Evolutionary conservation across 352 stramenopile species (phyloP).

Genomic region (Aphanomyces invadans): DNA sequence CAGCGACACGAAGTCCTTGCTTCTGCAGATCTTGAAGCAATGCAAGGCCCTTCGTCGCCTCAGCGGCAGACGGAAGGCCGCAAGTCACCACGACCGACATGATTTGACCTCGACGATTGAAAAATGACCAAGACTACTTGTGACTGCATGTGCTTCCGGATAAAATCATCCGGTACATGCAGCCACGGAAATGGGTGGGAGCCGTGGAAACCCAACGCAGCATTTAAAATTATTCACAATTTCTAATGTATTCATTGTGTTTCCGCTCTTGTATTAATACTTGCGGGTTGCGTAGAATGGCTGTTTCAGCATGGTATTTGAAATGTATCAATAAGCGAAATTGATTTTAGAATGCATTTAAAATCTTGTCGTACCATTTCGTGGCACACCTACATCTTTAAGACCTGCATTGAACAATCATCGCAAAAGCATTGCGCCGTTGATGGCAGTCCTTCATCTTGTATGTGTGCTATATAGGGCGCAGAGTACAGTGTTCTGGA

Average conservation of each 20-base stretch:
- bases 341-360: too few species aligned
- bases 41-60: conserved; percentile 15
- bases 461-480: too few species aligned
- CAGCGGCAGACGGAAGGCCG: conserved; percentile 2
- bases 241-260: too few species aligned
- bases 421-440: too few species aligned
- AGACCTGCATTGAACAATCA: too few species aligned
- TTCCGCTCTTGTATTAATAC: too few species aligned
- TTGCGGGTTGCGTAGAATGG: neutral
- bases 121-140: neutral
- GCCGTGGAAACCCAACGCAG: neutral
- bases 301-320: too few species aligned
- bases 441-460: too few species aligned
- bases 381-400: too few species aligned
- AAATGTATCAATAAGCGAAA: too few species aligned
- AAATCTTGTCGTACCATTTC: too few species aligned
- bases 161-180: neutral
- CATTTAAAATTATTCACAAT: neutral
- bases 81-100: conserved; percentile 24
- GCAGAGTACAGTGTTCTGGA: too few species aligned
- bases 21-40: conserved; percentile 38
- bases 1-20: conserved; percentile 50
- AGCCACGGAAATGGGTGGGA: neutral
- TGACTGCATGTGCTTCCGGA: neutral
- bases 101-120: neutral